A percentile compares a stretch with the other conserved stretches of the same genome.
Evolutionary conservation across 1,284 basidiomycete species (phyloP).

Genomic region (Rhodotorula sp.): DNA sequence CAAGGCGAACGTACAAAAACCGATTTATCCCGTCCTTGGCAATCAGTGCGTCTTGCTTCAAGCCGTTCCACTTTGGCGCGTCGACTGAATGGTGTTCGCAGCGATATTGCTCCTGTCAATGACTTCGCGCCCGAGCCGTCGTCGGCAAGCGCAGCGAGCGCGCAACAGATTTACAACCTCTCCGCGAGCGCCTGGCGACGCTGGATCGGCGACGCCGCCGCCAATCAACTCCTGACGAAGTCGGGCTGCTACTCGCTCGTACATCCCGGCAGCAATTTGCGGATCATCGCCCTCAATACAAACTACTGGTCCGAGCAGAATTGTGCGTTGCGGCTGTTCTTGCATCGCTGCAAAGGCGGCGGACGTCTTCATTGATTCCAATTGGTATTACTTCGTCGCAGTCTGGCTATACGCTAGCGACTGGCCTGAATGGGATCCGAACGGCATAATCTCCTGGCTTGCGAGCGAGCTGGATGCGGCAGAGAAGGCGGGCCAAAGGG

Average conservation of each 20-base stretch:
- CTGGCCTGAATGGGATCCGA: constrained; percentile 51
- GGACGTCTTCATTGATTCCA: no score
- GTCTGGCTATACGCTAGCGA: constrained; percentile 58
- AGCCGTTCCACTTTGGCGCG: background rate
- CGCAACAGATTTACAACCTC: constrained; percentile 40
- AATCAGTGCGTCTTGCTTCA: background rate
- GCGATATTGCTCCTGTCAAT: constrained; percentile 47
- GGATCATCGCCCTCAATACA: constrained; percentile 59
- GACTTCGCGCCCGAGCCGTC: constrained; percentile 39
- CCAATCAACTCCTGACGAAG: constrained; percentile 8
- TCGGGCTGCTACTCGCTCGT: constrained; percentile 40
- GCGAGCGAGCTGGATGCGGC: constrained; percentile 58
- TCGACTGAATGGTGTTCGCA: background rate
- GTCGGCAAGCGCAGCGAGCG: background rate
- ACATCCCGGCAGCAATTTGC: constrained; percentile 34
- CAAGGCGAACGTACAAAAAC: no score
- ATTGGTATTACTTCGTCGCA: constrained; percentile 41
- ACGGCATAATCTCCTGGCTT: constrained; percentile 54
- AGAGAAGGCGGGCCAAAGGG: constrained; percentile 58
- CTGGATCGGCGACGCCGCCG: constrained; percentile 39
- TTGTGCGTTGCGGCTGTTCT: background rate
- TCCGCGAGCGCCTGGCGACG: constrained; percentile 35
- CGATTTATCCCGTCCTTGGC: background rate
- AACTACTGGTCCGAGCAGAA: constrained; percentile 54
- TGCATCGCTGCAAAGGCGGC: background rate